phyloP scores from a whole-genome alignment of 352 stramenopile genomes.

The Aphanomyces euteiches region DNA sequence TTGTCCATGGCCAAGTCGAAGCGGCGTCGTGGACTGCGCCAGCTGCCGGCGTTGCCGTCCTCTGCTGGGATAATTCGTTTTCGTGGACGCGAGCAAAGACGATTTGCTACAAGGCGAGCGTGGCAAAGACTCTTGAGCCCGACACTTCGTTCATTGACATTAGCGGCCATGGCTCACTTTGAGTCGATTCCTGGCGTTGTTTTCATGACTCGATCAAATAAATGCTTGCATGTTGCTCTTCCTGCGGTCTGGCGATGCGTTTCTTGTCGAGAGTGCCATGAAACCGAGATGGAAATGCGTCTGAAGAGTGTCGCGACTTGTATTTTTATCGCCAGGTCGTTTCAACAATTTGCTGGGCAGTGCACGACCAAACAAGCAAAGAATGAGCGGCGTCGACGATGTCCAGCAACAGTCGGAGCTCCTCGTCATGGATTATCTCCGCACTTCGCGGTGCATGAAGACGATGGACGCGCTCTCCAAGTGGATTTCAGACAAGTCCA shows the following conservation, averaged over 20 bases:
- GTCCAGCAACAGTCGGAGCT: constrained; percentile 58
- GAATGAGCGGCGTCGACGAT: constrained; percentile 32
- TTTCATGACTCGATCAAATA: no score
- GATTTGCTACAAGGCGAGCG: constrained; percentile 72
- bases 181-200: not conserved
- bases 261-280: no score
- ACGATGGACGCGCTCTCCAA: constrained; percentile 54
- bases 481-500: constrained; percentile 28
- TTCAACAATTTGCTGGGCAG: not conserved
- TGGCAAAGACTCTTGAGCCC: constrained; percentile 52
- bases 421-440: constrained; percentile 68
- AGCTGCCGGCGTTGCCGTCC: constrained; percentile 62
- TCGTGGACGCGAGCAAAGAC: constrained; percentile 66
- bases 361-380: not conserved
- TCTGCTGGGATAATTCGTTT: constrained; percentile 71
- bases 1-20: constrained; percentile 40
- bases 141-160: constrained; percentile 73
- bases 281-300: no score
- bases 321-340: not conserved
- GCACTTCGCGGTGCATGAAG: constrained; percentile 49
- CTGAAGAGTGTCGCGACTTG: not conserved
- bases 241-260: no score
- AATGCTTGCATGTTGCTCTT: no score
- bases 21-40: constrained; percentile 57
- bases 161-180: constrained; percentile 54